Evolutionary conservation across 225 moss, liverwort and hornwort genomes (phyloP).

Genomic region (Thuidium tamariscinum): DNA sequence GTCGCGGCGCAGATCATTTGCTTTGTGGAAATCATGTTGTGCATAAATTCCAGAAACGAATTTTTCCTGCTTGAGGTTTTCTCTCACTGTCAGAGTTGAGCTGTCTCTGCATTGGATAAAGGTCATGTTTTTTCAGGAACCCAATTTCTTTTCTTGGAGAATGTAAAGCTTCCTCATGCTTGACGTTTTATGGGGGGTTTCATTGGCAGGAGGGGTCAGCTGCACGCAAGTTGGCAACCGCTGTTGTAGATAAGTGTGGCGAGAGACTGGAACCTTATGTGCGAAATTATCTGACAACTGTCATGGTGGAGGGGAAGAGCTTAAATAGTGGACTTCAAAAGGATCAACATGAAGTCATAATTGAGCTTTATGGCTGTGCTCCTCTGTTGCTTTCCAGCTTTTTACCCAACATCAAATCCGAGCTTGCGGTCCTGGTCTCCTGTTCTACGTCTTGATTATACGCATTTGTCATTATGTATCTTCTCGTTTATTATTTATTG

Average conservation of each 20-base stretch:
- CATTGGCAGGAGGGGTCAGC: slow-evolving; percentile 60
- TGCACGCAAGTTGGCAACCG: slow-evolving; percentile 71
- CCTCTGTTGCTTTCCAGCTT: slow-evolving; percentile 75
- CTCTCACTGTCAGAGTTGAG: background rate
- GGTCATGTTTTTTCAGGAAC: background rate
- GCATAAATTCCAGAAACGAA: background rate
- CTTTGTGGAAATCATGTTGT: background rate
- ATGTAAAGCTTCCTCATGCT: background rate
- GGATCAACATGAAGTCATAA: slow-evolving; percentile 72
- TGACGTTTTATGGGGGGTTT: background rate
- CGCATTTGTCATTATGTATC: background rate
- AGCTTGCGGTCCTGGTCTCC: slow-evolving; percentile 48
- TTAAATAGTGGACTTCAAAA: slow-evolving; percentile 56
- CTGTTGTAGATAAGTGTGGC: slow-evolving; percentile 84
- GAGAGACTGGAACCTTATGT: slow-evolving; percentile 86
- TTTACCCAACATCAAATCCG: slow-evolving; percentile 71
- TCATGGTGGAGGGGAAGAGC: slow-evolving; percentile 73
- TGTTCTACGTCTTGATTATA: background rate
- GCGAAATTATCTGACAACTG: slow-evolving; percentile 73
- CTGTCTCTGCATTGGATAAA: background rate
- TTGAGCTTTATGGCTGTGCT: slow-evolving; percentile 76
- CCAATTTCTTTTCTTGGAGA: background rate
- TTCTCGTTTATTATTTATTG: background rate
- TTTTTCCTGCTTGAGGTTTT: background rate
- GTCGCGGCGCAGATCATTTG: background rate